Evolutionary conservation across 768 basidiomycete genomes (phyloP).

Genomic region (Naganishia friedmannii): DNA sequence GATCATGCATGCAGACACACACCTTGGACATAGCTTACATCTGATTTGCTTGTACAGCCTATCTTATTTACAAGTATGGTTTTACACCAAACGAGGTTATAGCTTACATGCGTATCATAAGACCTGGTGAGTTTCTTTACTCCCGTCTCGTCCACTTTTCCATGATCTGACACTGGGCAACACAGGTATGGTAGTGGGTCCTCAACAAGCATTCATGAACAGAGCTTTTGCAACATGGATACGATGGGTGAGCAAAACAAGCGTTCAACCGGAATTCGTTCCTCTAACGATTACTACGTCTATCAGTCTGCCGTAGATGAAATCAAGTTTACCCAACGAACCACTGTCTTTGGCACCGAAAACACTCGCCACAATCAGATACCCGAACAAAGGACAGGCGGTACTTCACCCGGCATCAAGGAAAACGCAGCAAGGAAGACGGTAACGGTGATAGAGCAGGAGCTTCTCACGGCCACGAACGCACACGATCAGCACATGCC

Average conservation of each 20-base stretch:
- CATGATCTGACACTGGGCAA: neutral
- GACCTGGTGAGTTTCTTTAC: constrained; percentile 67
- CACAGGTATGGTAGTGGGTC: constrained; percentile 49
- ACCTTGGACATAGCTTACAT: neutral
- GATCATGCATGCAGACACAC: neutral
- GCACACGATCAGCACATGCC: neutral
- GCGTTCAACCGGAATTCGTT: neutral
- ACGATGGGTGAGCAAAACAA: constrained; percentile 2
- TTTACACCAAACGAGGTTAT: constrained; percentile 95
- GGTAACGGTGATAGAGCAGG: neutral
- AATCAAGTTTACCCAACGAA: constrained; percentile 3
- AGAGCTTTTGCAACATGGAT: constrained; percentile 20
- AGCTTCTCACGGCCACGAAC: neutral
- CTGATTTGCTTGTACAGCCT: constrained; percentile 58
- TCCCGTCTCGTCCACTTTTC: no score
- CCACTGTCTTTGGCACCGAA: neutral
- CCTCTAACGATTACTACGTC: neutral
- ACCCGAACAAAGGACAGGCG: neutral
- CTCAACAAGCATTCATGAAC: constrained; percentile 40
- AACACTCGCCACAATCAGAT: neutral
- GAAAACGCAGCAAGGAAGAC: neutral
- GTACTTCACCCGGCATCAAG: neutral
- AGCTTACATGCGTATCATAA: constrained; percentile 95
- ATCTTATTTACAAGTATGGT: constrained; percentile 97
- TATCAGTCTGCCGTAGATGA: constrained; percentile 10